Percentiles rank a stretch among this genome's conserved stretches.
Conservation (phyloP, 805 yeast genomes). For the Huiozyma sinensis region DNA sequence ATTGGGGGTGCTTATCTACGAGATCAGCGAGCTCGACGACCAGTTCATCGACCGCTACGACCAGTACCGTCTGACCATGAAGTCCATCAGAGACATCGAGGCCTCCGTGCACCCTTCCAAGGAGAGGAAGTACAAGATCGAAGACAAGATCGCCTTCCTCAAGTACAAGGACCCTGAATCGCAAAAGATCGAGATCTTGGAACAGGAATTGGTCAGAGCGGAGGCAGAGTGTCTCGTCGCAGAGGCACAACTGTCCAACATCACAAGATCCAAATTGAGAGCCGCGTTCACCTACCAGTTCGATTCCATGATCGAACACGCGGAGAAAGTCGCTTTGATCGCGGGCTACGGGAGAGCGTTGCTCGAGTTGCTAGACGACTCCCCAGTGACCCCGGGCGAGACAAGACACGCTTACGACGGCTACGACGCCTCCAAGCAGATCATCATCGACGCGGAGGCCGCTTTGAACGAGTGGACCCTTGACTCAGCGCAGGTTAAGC, state of each 20-base stretch:
- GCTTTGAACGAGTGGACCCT: constrained; percentile 79
- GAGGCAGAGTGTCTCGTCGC: constrained; percentile 89
- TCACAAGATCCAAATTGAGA: constrained; percentile 78
- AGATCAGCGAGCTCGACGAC: constrained; percentile 78
- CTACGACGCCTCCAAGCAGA: constrained; percentile 79
- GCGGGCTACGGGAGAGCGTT: constrained; percentile 87
- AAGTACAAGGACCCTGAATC: constrained; percentile 81
- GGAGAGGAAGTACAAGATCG: constrained; percentile 75
- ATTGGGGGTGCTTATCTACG: constrained; percentile 71
- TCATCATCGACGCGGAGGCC: constrained; percentile 74
- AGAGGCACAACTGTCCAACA: constrained; percentile 82
- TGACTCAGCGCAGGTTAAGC: constrained; percentile 72
- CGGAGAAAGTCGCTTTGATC: constrained; percentile 76
- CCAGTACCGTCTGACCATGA: constrained; percentile 73
- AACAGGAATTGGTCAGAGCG: constrained; percentile 83
- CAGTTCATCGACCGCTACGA: constrained; percentile 80
- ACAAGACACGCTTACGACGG: constrained; percentile 85
- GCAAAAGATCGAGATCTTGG: constrained; percentile 65
- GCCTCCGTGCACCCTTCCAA: constrained; percentile 81
- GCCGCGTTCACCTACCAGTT: constrained; percentile 77
- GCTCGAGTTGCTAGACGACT: constrained; percentile 70
- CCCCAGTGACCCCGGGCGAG: constrained; percentile 87
- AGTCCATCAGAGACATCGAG: constrained; percentile 75
- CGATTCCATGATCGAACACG: constrained; percentile 74
- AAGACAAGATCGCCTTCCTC: constrained; percentile 74